A percentile compares a stretch with the other conserved stretches of the same genome.
Evolutionary conservation across 768 basidiomycete species (phyloP).

Genomic region (Tulasnella sp.): DNA sequence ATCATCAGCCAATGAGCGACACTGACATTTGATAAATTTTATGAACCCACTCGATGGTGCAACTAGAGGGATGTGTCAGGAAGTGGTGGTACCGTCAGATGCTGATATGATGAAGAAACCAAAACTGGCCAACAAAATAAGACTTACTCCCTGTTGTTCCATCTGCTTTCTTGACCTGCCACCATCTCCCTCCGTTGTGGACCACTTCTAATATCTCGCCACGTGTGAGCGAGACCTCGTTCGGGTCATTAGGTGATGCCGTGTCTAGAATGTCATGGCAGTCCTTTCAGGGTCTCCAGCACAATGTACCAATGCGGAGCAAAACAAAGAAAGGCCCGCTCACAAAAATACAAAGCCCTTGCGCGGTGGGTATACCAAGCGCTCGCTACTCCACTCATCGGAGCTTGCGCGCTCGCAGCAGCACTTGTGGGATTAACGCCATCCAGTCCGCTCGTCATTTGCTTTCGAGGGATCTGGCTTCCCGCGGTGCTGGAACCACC

Average conservation of each 20-base stretch:
- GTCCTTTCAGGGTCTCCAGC: conserved; percentile 20
- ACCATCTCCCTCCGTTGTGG: conserved; percentile 91
- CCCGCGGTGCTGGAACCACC: conserved; percentile 12
- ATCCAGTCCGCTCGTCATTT: conserved; percentile 35
- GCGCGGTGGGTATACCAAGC: conserved; percentile 53
- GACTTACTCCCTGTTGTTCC: conserved; percentile 32
- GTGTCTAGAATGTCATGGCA: conserved; percentile 45
- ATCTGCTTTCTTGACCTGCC: conserved; percentile 75
- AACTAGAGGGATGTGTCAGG: no score
- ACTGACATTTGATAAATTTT: no score
- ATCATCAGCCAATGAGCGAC: no score
- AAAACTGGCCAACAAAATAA: no score
- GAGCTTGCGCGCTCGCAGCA: conserved; percentile 42
- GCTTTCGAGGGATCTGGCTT: conserved; percentile 34
- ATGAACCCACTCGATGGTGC: no score
- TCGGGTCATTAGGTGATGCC: conserved; percentile 87
- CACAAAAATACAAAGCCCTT: conserved; percentile 84
- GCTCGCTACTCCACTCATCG: conserved; percentile 46
- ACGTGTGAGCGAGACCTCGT: conserved; percentile 88
- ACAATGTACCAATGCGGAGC: no score
- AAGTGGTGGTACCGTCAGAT: no score
- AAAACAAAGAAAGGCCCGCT: no score
- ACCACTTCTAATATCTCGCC: conserved; percentile 87
- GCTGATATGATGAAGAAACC: no score
- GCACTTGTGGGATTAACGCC: conserved; percentile 45